Conservation (phyloP, 2,329 filamentous ascomycete genomes). For the Amauroascus verrucosus region DNA sequence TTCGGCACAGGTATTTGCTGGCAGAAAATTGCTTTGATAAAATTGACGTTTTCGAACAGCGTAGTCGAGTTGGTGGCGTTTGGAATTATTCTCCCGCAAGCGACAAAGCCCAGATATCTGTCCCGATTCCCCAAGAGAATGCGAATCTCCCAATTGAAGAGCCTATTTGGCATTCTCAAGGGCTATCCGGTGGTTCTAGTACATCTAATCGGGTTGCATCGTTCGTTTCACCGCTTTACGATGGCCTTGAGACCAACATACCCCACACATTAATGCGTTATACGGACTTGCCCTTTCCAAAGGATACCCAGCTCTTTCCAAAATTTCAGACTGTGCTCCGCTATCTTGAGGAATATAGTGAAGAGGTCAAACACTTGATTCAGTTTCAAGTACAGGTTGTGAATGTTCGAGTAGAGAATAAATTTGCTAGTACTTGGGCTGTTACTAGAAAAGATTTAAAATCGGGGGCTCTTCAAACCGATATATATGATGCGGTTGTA, state of each 20-base stretch:
- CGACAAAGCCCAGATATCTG: constrained; percentile 33
- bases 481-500: constrained; percentile 62
- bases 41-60: constrained; percentile 75
- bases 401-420: constrained; percentile 41
- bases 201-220: constrained; percentile 37
- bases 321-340: constrained; percentile 57
- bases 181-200: constrained; percentile 14
- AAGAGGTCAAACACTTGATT: constrained; percentile 57
- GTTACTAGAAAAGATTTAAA: constrained; percentile 46
- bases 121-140: constrained; percentile 57
- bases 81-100: constrained; percentile 64
- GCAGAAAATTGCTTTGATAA: constrained; percentile 60
- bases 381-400: constrained; percentile 60
- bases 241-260: constrained; percentile 76
- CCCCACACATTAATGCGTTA: constrained; percentile 71
- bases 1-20: constrained; percentile 49
- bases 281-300: constrained; percentile 57
- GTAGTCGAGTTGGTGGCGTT: constrained; percentile 63
- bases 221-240: constrained; percentile 78
- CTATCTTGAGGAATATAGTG: constrained; percentile 64
- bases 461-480: constrained; percentile 32
- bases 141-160: constrained; percentile 52
- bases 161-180: constrained; percentile 43
- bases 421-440: constrained; percentile 46
- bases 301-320: constrained; percentile 62